Base-by-base conservation (phyloP, 2,329 filamentous ascomycete species). In the Pseudocercospora macadamiae region DNA sequence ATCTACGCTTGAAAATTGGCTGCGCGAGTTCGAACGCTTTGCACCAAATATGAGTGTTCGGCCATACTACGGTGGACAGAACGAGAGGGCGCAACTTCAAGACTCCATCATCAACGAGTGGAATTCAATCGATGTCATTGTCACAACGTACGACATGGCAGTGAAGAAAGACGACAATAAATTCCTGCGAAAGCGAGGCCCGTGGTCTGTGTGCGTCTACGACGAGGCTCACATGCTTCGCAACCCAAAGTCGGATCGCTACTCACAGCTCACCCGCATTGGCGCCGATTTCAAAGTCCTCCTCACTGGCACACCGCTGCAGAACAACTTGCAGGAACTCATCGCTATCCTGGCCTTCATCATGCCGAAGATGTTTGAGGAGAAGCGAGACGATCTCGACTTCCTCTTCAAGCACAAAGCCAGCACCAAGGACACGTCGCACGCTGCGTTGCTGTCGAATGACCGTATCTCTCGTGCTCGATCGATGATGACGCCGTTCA, bases 211-310 rank as follows among this genome's bases (percentile, higher is more conserved):
- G 25, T 86, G 84, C 66, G 88, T 99, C 9, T 99, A 92, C 69
- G 95, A 99, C 71, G 95, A 99, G 76, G 95, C 93, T 0, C 95
- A 99, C 75, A 87, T 91, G 70, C 79, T 99, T 73, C 96, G 96
- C 77, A 97, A 96, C 71, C 87, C 88, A 2, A 86, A 87, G 47
- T 96, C 93, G 0, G 86, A 90, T 54, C 83, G 91, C 4, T 97
- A 97, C 74, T 84, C 86, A 68, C 88, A 90, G 60, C 80, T 97
- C 53, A 86, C 90, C 69, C 83, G 85, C 32, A 92, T 99, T 54
- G 84, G 83, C 0, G 88, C 91, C 0, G 79, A 85, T n/a, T 97
- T 95, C 82, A 87, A 92, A 62, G 83, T 99, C 51, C 82, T 99
- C 3, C 83, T 99, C 23, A 91, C 88, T 25, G 95, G 95, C 39